phyloP scores from a whole-genome alignment of 75 land plant species.

The Pinus tabuliformis region DNA sequence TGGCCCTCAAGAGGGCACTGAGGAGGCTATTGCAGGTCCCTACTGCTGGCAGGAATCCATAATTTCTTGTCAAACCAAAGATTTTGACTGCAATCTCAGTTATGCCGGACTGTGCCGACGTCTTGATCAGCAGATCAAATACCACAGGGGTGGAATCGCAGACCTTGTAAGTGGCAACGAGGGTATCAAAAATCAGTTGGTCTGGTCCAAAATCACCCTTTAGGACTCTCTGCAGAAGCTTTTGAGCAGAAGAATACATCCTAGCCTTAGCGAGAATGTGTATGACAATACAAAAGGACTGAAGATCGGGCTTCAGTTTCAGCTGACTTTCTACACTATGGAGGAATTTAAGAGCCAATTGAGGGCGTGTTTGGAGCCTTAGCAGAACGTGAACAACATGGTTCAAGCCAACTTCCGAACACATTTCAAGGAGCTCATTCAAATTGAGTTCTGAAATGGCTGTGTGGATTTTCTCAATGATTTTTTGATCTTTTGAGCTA shows the following conservation, averaged over 20 bases:
- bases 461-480: not conserved
- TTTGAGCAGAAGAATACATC: not conserved
- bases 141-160: constrained; percentile 1
- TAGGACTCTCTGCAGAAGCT: constrained; percentile 1
- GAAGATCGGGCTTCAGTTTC: constrained; percentile 3
- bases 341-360: not conserved
- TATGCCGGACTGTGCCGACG: constrained; percentile 18
- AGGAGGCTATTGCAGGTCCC: constrained; percentile 44
- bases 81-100: constrained; percentile 20
- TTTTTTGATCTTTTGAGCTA: not conserved
- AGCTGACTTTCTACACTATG: not conserved
- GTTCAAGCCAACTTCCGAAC: not conserved
- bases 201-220: not conserved
- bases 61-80: constrained; percentile 24
- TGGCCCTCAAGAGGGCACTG: constrained; percentile 25
- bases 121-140: constrained; percentile 10
- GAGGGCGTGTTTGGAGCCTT: not conserved
- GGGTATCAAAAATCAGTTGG: not conserved
- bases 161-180: not conserved
- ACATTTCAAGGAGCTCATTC: not conserved
- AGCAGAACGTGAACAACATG: constrained; percentile 5
- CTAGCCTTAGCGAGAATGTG: not conserved
- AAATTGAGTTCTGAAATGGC: not conserved
- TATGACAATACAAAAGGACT: not conserved
- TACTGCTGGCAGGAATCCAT: constrained; percentile 30